Conservation (phyloP, 352 stramenopile species). For the Aphanomyces cochlioides region DNA sequence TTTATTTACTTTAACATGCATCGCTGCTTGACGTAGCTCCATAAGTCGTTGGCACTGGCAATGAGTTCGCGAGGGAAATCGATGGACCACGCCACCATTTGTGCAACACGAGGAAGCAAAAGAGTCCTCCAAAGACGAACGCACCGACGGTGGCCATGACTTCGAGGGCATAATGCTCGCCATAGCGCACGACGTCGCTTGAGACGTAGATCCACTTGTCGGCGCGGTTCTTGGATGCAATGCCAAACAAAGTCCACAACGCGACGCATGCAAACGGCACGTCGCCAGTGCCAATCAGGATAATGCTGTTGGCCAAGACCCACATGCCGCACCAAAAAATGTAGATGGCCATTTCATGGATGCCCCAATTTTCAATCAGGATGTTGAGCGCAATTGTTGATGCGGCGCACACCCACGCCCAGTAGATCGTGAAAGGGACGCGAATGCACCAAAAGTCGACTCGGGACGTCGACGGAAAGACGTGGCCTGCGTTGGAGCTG, state of each 20-base stretch:
- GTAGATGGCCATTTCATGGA: constrained; percentile 22
- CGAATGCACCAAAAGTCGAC: constrained; percentile 18
- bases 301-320: constrained; percentile 17
- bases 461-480: constrained; percentile 1
- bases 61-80: too few species aligned
- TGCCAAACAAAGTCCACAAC: constrained; percentile 15
- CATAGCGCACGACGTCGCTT: neutral
- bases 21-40: neutral
- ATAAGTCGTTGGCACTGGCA: too few species aligned
- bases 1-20: neutral
- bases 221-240: neutral
- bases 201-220: neutral
- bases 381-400: constrained; percentile 20
- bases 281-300: constrained; percentile 24
- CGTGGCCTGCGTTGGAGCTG: constrained; percentile 14
- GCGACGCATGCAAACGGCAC: constrained; percentile 17
- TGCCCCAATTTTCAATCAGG: constrained; percentile 3
- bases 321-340: constrained; percentile 28
- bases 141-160: constrained; percentile 23
- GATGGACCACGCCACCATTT: constrained; percentile 15
- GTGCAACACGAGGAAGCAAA: constrained; percentile 19
- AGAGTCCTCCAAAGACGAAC: constrained; percentile 19
- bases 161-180: constrained; percentile 18
- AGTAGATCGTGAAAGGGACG: constrained; percentile 22
- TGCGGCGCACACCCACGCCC: constrained; percentile 24